Evolutionary conservation across 331 rosid genomes (phyloP).

Genomic region (Ulmus americana): DNA sequence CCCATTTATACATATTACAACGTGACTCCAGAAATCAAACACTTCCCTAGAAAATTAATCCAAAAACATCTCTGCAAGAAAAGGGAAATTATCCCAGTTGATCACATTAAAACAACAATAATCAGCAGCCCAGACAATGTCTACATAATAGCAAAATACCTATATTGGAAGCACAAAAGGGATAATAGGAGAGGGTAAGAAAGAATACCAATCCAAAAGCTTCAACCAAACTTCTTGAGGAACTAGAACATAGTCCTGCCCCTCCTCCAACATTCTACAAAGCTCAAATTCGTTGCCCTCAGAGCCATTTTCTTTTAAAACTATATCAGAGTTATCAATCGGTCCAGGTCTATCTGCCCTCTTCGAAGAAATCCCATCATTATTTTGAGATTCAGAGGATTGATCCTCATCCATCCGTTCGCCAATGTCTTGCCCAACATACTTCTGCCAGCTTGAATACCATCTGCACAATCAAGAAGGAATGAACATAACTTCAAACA

Average conservation of each 20-base stretch:
- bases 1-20: slow-evolving; percentile 1
- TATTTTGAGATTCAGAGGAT: slow-evolving; percentile 42
- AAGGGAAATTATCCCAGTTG: not conserved
- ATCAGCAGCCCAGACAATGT: not conserved
- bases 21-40: slow-evolving; percentile 11
- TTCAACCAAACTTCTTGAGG: slow-evolving; percentile 84
- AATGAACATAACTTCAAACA: slow-evolving; percentile 21
- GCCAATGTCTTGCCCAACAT: slow-evolving; percentile 52
- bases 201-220: slow-evolving; percentile 60
- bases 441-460: slow-evolving; percentile 78
- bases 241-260: slow-evolving; percentile 73
- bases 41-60: not conserved
- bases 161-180: not conserved
- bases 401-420: slow-evolving; percentile 36
- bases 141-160: not conserved
- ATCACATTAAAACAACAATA: not conserved
- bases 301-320: slow-evolving; percentile 34
- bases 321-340: slow-evolving; percentile 81
- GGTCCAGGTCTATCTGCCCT: slow-evolving; percentile 68
- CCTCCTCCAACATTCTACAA: slow-evolving; percentile 56
- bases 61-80: not conserved
- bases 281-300: slow-evolving; percentile 47
- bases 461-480: slow-evolving; percentile 47
- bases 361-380: slow-evolving; percentile 25
- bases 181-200: not conserved